Percentiles rank a stretch among this genome's conserved stretches.
phyloP scores from a whole-genome alignment of 345 rosid species.

The Eutrema heterophyllum region DNA sequence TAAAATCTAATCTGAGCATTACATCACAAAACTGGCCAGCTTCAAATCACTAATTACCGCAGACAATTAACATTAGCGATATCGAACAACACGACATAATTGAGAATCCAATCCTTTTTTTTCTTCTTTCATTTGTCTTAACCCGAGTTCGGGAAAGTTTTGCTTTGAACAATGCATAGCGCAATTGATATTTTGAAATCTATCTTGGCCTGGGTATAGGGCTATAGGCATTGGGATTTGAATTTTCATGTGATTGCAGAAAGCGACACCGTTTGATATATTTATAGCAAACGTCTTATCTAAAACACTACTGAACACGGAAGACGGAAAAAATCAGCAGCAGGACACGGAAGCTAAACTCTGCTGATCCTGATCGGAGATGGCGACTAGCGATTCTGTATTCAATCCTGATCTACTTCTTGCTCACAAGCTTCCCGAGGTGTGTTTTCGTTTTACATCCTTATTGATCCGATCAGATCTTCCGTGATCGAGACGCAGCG shows the following conservation, averaged over 20 bases:
- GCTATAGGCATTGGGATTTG: slow-evolving; percentile 3
- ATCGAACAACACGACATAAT: neutral
- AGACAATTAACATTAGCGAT: no score
- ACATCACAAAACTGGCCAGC: neutral
- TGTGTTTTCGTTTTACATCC: slow-evolving; percentile 11
- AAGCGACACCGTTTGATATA: neutral
- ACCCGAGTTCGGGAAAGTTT: neutral
- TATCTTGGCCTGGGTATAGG: neutral
- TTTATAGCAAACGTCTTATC: neutral
- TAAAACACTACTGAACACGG: neutral
- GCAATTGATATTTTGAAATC: neutral
- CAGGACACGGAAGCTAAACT: neutral
- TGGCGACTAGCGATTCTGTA: slow-evolving; percentile 39
- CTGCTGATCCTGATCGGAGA: slow-evolving; percentile 14
- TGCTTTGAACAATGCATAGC: neutral
- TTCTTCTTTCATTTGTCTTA: neutral
- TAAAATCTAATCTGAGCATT: neutral
- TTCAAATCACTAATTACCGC: neutral
- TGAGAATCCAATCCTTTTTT: neutral
- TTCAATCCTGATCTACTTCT: slow-evolving; percentile 49
- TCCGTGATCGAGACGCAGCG: neutral
- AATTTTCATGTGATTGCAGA: neutral
- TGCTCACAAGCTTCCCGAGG: slow-evolving; percentile 72
- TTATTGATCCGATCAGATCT: neutral
- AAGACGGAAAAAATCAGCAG: neutral